A percentile compares a stretch with the other conserved stretches of the same genome.
Conservation (phyloP, 176 grass and related monocot species). For the Metroxylon sagu region DNA sequence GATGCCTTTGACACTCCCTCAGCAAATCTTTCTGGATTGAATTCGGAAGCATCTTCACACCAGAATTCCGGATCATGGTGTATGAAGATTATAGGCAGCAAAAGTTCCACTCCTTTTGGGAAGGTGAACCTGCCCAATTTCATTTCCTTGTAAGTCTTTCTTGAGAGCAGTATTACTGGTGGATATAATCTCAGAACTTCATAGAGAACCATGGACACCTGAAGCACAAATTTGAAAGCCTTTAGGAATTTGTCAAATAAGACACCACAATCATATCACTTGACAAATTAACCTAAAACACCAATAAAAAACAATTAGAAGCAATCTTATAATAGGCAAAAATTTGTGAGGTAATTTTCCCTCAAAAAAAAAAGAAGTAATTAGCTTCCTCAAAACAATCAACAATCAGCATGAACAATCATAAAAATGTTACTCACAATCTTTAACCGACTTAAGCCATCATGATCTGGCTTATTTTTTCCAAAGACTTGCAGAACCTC, state of each 20-base stretch:
- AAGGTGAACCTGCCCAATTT: background rate
- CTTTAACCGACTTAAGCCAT: conserved; percentile 5
- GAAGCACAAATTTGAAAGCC: background rate
- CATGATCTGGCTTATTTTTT: background rate
- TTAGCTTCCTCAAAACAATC: no score
- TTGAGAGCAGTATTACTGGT: background rate
- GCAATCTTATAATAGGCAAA: no score
- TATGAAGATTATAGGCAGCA: conserved; percentile 2
- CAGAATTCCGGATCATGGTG: conserved; percentile 9
- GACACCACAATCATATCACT: no score
- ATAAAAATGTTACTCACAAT: background rate
- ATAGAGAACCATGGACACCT: conserved; percentile 12
- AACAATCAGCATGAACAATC: no score
- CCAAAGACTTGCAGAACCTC: conserved; percentile 12
- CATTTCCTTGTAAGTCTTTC: conserved; percentile 1
- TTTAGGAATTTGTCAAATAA: no score
- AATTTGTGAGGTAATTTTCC: no score
- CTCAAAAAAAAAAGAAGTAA: no score
- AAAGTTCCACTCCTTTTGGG: background rate
- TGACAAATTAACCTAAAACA: no score
- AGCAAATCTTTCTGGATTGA: conserved; percentile 8
- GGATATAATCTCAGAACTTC: conserved; percentile 14
- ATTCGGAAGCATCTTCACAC: conserved; percentile 3
- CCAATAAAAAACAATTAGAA: no score
- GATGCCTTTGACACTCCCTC: background rate